phyloP scores from a whole-genome alignment of 1,284 basidiomycete species.

The Heterobasidion occidentale region DNA sequence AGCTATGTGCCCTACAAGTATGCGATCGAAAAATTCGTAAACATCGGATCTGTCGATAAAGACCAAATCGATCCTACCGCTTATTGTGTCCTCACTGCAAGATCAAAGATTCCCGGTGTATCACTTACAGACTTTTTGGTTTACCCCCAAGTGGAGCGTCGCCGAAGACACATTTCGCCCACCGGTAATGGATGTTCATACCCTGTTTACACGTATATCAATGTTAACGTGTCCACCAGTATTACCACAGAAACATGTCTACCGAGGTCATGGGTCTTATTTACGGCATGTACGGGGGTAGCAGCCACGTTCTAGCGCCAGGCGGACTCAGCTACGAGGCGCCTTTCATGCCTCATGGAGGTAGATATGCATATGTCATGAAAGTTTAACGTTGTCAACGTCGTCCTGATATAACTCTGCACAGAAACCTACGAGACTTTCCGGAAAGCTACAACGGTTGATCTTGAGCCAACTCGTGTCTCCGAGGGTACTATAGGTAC shows the following conservation, averaged over 20 bases:
- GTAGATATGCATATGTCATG: neutral
- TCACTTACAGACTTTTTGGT: conserved; percentile 60
- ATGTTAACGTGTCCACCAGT: neutral
- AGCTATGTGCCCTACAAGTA: conserved; percentile 73
- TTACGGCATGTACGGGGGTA: neutral
- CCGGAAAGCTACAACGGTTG: neutral
- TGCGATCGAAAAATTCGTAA: conserved; percentile 56
- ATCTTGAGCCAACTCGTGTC: neutral
- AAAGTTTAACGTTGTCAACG: too few relatives aligned
- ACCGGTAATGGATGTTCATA: conserved; percentile 20
- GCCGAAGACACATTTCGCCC: conserved; percentile 38
- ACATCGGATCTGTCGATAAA: conserved; percentile 57
- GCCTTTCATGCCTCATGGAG: neutral
- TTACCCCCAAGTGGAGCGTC: conserved; percentile 58
- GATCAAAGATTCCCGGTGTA: conserved; percentile 47
- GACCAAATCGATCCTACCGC: conserved; percentile 61
- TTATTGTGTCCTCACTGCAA: conserved; percentile 58
- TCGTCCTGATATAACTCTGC: neutral
- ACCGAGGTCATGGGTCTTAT: neutral
- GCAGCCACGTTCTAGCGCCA: neutral
- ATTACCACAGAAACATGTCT: neutral
- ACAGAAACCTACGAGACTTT: neutral
- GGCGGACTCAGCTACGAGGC: neutral
- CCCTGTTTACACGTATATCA: neutral
- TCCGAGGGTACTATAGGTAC: neutral